A percentile compares a stretch with the other conserved stretches of the same genome.
These are phyloP conservation scores for Puccinia polysora DNA, from an alignment of 1,284 basidiomycete genomes.

Conservation along the genomic window DNA sequence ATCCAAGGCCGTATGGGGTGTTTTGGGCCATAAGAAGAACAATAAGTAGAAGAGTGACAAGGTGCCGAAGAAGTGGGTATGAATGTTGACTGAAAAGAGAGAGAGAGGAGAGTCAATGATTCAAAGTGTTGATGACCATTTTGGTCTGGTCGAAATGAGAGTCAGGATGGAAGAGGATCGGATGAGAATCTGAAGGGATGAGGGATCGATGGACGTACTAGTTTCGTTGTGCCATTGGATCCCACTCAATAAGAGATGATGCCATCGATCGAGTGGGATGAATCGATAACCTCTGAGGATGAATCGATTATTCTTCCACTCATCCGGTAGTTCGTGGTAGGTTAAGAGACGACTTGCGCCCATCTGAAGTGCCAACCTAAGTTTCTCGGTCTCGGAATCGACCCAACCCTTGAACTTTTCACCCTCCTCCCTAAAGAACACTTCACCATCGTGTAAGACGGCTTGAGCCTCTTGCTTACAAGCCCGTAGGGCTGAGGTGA, in stretches of 20 bases:
- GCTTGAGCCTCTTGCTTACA: slow-evolving; percentile 34
- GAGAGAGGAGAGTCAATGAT: neutral
- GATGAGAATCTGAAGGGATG: neutral
- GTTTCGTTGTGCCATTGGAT: slow-evolving; percentile 41
- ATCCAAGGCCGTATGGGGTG: slow-evolving; percentile 16
- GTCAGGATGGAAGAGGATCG: neutral
- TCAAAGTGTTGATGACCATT: neutral
- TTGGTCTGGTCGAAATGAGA: neutral
- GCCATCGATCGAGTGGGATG: slow-evolving; percentile 39
- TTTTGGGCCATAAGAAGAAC: slow-evolving; percentile 38
- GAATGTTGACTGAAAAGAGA: slow-evolving; percentile 35
- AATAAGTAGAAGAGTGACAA: slow-evolving; percentile 37
- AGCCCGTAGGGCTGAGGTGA: slow-evolving; percentile 6
- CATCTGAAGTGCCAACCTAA: slow-evolving; percentile 41
- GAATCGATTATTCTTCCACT: slow-evolving; percentile 46
- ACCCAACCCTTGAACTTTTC: slow-evolving; percentile 44
- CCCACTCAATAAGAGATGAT: slow-evolving; percentile 35
- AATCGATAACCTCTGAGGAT: slow-evolving; percentile 41
- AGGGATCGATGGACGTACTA: too few relatives aligned
- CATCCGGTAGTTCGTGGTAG: slow-evolving; percentile 46
- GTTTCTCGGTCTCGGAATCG: slow-evolving; percentile 44
- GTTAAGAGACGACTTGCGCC: slow-evolving; percentile 44
- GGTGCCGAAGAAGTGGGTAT: slow-evolving; percentile 33
- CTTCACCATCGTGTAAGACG: slow-evolving; percentile 33
- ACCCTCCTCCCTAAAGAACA: slow-evolving; percentile 43